Evolutionary conservation across 2,329 filamentous ascomycete genomes (phyloP).

Genomic region (Metarhizium guizhouense): DNA sequence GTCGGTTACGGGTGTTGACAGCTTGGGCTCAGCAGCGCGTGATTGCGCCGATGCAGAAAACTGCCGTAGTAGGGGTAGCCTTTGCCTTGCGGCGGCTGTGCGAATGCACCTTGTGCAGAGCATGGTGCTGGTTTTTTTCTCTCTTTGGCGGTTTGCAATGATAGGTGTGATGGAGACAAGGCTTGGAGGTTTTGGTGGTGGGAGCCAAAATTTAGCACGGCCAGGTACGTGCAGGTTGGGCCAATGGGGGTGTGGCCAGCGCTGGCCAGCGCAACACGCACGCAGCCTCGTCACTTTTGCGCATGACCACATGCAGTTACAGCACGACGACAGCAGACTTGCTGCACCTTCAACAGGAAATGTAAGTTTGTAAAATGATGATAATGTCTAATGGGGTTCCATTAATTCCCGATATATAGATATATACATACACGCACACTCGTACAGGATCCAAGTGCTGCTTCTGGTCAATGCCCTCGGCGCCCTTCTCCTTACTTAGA

Average conservation of each 20-base stretch:
- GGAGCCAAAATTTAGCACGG: conserved; percentile 4
- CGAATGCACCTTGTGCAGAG: conserved; percentile 41
- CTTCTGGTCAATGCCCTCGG: conserved; percentile 3
- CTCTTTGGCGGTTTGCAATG: not conserved
- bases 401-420: conserved; percentile 17
- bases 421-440: conserved; percentile 24
- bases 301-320: too few species aligned
- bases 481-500: not conserved
- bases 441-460: conserved; percentile 18
- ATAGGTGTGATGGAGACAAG: conserved; percentile 1
- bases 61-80: conserved; percentile 22
- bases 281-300: not conserved
- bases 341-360: not conserved
- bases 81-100: conserved; percentile 23
- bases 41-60: conserved; percentile 31
- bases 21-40: conserved; percentile 26
- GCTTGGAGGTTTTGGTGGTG: not conserved
- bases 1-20: conserved; percentile 25
- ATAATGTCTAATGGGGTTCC: conserved; percentile 13
- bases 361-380: not conserved
- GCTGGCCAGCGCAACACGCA: not conserved
- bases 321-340: not conserved
- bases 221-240: not conserved
- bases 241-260: conserved; percentile 3
- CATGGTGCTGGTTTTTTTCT: conserved; percentile 20